These are phyloP conservation scores for Ophiostoma ulmi DNA, from an alignment of 2,329 filamentous ascomycete species.

Conservation along the genomic window DNA sequence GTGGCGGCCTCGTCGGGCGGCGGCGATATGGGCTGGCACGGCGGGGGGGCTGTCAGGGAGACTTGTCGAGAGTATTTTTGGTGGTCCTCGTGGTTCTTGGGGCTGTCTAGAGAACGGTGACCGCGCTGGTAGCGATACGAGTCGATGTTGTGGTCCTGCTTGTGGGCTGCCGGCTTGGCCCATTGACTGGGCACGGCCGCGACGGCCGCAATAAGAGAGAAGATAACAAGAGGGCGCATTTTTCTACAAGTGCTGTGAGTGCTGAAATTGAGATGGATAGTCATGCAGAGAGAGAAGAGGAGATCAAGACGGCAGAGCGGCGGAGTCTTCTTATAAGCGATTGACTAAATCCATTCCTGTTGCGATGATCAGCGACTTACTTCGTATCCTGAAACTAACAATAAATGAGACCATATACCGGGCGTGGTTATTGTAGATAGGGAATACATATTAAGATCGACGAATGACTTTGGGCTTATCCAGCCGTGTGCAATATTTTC, in stretches of 20 bases:
- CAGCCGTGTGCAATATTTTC: not conserved
- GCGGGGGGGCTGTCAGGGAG: constrained; percentile 14
- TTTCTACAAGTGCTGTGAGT: not conserved
- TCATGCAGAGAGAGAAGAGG: not conserved
- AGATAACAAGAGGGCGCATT: not conserved
- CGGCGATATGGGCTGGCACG: constrained; percentile 26
- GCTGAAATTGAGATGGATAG: not conserved
- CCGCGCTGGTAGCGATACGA: not conserved
- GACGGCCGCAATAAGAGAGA: not conserved
- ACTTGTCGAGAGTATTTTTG: not conserved
- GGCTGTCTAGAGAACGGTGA: not conserved
- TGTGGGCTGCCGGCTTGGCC: not conserved
- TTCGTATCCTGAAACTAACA: not conserved
- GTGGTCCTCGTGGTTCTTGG: not conserved
- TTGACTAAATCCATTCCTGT: not conserved
- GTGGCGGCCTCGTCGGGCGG: constrained; percentile 29
- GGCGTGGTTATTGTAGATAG: not conserved
- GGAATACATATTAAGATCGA: not conserved
- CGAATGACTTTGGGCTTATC: not conserved
- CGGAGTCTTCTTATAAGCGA: not conserved
- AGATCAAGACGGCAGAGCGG: not conserved
- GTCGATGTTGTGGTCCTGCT: not conserved
- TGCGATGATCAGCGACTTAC: not conserved
- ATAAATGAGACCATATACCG: not conserved
- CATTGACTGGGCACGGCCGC: not conserved